A percentile compares a stretch with the other conserved stretches of the same genome.
These are phyloP conservation scores for Kuraishia hungarica DNA, from an alignment of 805 yeast species.

Conservation along the genomic window DNA sequence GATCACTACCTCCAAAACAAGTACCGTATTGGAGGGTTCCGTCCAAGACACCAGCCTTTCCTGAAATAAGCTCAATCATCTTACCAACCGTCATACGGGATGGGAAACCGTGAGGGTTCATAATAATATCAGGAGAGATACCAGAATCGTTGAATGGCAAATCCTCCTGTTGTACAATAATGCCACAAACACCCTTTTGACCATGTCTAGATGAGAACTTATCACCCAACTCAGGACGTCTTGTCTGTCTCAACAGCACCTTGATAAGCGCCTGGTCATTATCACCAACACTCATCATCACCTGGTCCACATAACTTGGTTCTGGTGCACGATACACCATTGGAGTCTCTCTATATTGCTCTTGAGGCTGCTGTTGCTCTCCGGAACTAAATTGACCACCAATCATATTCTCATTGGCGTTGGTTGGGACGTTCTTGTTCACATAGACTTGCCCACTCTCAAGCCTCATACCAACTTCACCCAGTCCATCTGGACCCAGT, in stretches of 20 bases:
- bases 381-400: slow-evolving; percentile 24
- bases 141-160: slow-evolving; percentile 94
- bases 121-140: slow-evolving; percentile 87
- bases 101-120: slow-evolving; percentile 99
- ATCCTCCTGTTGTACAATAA: slow-evolving; percentile 94
- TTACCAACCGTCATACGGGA: slow-evolving; percentile 99
- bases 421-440: slow-evolving; percentile 87
- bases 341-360: slow-evolving; percentile 82
- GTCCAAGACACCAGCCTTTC: slow-evolving; percentile 94
- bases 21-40: slow-evolving; percentile 94
- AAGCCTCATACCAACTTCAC: slow-evolving; percentile 88
- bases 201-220: slow-evolving; percentile 97
- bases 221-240: slow-evolving; percentile 97
- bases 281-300: slow-evolving; percentile 93
- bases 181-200: slow-evolving; percentile 98
- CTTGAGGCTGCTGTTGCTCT: slow-evolving; percentile 27
- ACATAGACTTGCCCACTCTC: slow-evolving; percentile 92
- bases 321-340: slow-evolving; percentile 91
- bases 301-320: slow-evolving; percentile 92
- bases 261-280: slow-evolving; percentile 92
- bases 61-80: slow-evolving; percentile 93
- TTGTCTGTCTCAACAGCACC: slow-evolving; percentile 86
- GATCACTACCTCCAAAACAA: slow-evolving; percentile 96
- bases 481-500: slow-evolving; percentile 91
- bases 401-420: slow-evolving; percentile 61